Conservation (phyloP, 2,329 filamentous ascomycete species). For the Simplicillium sp. region DNA sequence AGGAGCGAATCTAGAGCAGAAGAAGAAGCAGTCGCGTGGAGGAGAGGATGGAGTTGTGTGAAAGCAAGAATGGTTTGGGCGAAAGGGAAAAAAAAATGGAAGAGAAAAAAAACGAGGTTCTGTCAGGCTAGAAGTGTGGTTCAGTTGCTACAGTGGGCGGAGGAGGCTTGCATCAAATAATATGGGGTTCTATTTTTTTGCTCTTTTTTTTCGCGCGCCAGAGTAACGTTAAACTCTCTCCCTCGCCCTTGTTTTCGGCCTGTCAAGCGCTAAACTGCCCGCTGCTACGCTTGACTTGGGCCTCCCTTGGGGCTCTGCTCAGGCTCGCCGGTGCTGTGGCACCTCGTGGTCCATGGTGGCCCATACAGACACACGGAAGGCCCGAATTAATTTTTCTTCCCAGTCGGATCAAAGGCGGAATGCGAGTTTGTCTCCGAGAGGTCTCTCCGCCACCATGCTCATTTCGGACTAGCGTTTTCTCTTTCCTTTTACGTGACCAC, state of each 20-base stretch:
- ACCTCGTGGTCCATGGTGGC: no score
- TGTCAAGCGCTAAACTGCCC: no score
- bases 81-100: conserved; percentile 3
- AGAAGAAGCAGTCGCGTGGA: conserved; percentile 4
- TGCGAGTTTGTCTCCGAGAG: conserved; percentile 10
- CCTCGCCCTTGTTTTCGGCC: no score
- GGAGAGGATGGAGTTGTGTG: conserved; percentile 4
- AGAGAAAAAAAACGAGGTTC: conserved; percentile 7
- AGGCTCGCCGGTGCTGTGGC: no score
- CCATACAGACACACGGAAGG: neutral
- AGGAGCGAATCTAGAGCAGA: conserved; percentile 5
- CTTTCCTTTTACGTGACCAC: neutral
- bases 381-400: conserved; percentile 1
- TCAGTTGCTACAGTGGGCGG: no score
- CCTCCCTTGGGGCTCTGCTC: no score
- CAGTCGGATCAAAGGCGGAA: conserved; percentile 10
- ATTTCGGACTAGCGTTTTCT: no score
- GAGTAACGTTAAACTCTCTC: neutral
- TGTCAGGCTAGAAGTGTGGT: neutral
- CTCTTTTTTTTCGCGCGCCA: neutral
- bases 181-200: neutral
- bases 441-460: no score
- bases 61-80: conserved; percentile 6
- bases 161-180: neutral
- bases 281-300: no score